Conservation (phyloP, 768 basidiomycete genomes). For the Lanmaoa pseudosensibilis region DNA sequence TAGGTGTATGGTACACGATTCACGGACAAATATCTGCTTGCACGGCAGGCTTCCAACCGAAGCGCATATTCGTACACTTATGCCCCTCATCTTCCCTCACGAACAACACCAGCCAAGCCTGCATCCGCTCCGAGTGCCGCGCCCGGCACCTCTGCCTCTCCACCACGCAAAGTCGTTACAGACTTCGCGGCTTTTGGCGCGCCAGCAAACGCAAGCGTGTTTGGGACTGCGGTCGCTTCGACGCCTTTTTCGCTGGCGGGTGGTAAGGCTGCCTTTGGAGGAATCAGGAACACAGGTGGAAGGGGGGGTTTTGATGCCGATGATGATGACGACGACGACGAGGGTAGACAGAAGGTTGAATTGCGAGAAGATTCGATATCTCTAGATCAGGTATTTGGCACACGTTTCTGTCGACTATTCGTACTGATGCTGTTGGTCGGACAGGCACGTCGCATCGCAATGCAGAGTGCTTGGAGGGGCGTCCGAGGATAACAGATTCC, state of each 20-base stretch:
- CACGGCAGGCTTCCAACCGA: conserved; percentile 59
- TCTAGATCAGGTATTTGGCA: conserved; percentile 76
- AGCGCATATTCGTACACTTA: conserved; percentile 55
- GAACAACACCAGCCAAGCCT: conserved; percentile 42
- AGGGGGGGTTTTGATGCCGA: conserved; percentile 48
- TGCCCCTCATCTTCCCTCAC: conserved; percentile 46
- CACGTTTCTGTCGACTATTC: neutral
- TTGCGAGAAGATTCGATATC: conserved; percentile 84
- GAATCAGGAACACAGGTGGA: conserved; percentile 51
- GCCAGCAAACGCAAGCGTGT: conserved; percentile 72
- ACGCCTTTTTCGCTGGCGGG: conserved; percentile 78
- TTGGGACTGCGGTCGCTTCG: conserved; percentile 79
- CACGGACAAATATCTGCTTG: conserved; percentile 92
- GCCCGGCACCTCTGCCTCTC: conserved; percentile 46
- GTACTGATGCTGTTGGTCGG: conserved; percentile 8
- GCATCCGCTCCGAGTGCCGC: conserved; percentile 26
- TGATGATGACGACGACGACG: conserved; percentile 75
- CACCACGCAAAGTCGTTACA: conserved; percentile 83
- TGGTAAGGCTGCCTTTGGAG: conserved; percentile 82
- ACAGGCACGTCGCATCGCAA: conserved; percentile 78
- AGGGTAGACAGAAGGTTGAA: conserved; percentile 70
- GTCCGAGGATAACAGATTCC: conserved; percentile 47
- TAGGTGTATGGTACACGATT: conserved; percentile 95
- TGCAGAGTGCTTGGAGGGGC: conserved; percentile 89
- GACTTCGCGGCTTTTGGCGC: conserved; percentile 89